Evolutionary conservation across 768 basidiomycete genomes (phyloP), one percentile per base, ranked within the genome.

Genomic region (Leccinum obscurum): DNA sequence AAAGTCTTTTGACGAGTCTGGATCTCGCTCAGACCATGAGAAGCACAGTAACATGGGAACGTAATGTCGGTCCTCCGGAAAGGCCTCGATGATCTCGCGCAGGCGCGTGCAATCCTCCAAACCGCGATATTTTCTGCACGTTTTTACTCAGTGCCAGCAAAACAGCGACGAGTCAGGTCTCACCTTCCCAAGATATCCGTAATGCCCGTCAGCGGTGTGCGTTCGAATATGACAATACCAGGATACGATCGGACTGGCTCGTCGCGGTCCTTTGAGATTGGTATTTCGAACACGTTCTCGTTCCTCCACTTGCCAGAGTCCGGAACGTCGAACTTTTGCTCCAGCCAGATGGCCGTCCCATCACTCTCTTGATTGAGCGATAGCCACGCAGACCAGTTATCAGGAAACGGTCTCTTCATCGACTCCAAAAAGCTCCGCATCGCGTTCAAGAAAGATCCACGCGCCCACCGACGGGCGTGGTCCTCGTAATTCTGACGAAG

Each of bases 321-420:
- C 0, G 87, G 87, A 13, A 90, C 79, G 62, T 86, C 80, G 61
- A 92, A 91, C 72, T 93, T 93, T 64, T 80, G 79, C 66, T 91
- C 86, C 46, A 92, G 66, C 90, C 90, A 92, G 41, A 91, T 90
- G 3, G 89, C 89, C 8, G 90, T 92, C 20, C 83, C 84, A 65
- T 91, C 89, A 64, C 80, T 85, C 59, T 85, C 85, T 13, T 84
- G 83, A 67, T 92, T 91, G 66, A 84, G 77, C 3, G 90, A 89
- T n/a, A 92, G 68, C 90, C 90, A 92, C 41, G 85, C 72, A 26
- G 80, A 78, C 87, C 88, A 91, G 7, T 82, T 74, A 3, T 65
- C 51, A 66, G 75, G 58, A 76, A 70, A 4, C 68, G 71, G 34
- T 61, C 55, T 48, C 37, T 66, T 56, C 14, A 76, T 62, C 76